Percentiles rank a stretch among this genome's conserved stretches.
Conservation (phyloP, 805 yeast genomes). For the Metschnikowia shivogae region DNA sequence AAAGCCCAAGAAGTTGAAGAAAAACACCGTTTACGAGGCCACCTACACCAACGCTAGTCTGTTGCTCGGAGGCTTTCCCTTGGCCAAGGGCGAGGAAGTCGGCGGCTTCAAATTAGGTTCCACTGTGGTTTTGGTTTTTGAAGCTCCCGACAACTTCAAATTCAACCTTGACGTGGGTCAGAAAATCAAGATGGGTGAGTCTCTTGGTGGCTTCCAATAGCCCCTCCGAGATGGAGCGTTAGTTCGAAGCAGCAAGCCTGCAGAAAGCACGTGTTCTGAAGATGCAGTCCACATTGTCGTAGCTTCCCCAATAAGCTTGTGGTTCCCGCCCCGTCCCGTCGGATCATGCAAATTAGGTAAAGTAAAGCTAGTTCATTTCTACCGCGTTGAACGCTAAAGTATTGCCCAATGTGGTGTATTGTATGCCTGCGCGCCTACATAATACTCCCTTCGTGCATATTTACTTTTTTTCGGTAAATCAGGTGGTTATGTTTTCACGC, state of each 20-base stretch:
- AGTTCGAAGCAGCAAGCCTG: not conserved
- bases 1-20: slow-evolving; percentile 42
- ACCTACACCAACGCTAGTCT: slow-evolving; percentile 78
- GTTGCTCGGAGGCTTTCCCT: slow-evolving; percentile 79
- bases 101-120: slow-evolving; percentile 97
- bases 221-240: not conserved
- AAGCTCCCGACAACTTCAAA: slow-evolving; percentile 80
- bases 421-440: slow-evolving; percentile 1
- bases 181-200: slow-evolving; percentile 79
- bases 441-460: not conserved
- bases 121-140: slow-evolving; percentile 94
- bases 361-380: not conserved
- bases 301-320: no score
- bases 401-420: not conserved
- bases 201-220: slow-evolving; percentile 50
- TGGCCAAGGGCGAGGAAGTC: slow-evolving; percentile 87
- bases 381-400: not conserved
- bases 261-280: no score
- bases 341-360: no score
- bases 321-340: no score
- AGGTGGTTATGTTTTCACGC: not conserved
- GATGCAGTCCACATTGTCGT: no score
- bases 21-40: slow-evolving; percentile 90
- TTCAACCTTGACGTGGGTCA: slow-evolving; percentile 72
- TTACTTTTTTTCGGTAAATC: slow-evolving; percentile 3